Base-by-base conservation (phyloP, 2,329 filamentous ascomycete species). In the Aspergillaceae sp. region DNA sequence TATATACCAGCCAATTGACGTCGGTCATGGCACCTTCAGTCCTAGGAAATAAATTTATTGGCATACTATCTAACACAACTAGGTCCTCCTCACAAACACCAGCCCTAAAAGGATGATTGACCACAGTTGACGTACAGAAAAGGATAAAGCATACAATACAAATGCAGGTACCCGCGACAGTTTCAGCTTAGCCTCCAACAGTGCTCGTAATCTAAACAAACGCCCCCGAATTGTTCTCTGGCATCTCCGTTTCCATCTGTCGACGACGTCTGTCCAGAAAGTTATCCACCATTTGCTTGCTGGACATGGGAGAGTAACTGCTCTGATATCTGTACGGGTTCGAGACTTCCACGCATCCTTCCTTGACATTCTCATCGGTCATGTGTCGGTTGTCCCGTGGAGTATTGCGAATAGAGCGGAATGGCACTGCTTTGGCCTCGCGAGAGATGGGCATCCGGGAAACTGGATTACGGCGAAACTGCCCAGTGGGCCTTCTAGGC, bases 241-340 rank as follows among this genome's bases (percentile, higher is more conserved):
- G 48, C 5, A 42, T 35, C 7, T 49, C 54, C 11, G 38, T 41
- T 4, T 46, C 57, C 47, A 49, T 56, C 41, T 53, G 56, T 30
- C 44, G 56, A 4, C 62, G 63, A 33, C 64, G 60, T 47, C 61
- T 65, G 35, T 59, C 53, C 52, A 68, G 48, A 48, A 68, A 68
- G 42, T 59, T 46, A 33, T 68, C 65, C 40, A 68, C 64, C 65
- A 68, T 66, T 19, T 50, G 56, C 43, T 67, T 66, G 49, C 60
- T 64, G 29, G 61, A 62, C 7, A 65, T 58, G 1, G 56, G 55
- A 3, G 56, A 54, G 36, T 56, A 55, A 30, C 51, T 38, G 11
- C 53, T 57, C 41, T 60, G 54, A 4, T 55, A 29, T 8, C 48
- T 49, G 35, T 58, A 54, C 19, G 51, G 44, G 5, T 52, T 53